phyloP scores from a whole-genome alignment of 2,329 filamentous ascomycete genomes.

The Beauveria sp. region DNA sequence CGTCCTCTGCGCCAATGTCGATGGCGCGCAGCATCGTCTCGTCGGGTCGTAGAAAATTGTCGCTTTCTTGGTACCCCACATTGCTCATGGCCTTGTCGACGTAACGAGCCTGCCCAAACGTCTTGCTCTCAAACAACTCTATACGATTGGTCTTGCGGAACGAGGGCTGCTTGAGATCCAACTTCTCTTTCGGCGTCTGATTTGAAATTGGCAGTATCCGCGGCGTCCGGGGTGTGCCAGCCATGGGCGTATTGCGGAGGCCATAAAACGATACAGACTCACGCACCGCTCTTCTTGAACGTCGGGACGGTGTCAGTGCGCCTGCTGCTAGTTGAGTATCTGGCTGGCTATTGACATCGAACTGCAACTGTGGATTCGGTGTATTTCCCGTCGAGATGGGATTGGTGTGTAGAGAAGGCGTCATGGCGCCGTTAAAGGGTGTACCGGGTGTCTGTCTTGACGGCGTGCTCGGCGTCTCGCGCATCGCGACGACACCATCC shows the following conservation, averaged over 20 bases:
- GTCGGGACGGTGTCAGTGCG: constrained; percentile 25
- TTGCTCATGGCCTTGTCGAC: constrained; percentile 95
- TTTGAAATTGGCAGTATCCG: constrained; percentile 70
- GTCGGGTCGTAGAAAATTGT: constrained; percentile 75
- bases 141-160: constrained; percentile 76
- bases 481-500: constrained; percentile 59
- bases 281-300: constrained; percentile 37
- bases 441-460: constrained; percentile 28
- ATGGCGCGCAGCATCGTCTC: constrained; percentile 59
- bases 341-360: constrained; percentile 13
- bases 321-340: constrained; percentile 19
- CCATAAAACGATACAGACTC: constrained; percentile 48
- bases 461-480: constrained; percentile 32
- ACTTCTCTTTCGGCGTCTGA: constrained; percentile 70
- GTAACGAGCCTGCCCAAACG: constrained; percentile 77
- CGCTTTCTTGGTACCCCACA: constrained; percentile 91
- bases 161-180: constrained; percentile 69
- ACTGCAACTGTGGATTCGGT: constrained; percentile 28
- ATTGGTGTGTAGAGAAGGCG: constrained; percentile 39
- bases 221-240: constrained; percentile 44
- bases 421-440: constrained; percentile 36
- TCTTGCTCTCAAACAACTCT: constrained; percentile 73
- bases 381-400: constrained; percentile 35
- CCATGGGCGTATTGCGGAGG: constrained; percentile 36
- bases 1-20: constrained; percentile 53